Evolutionary conservation across 140 eudicot genomes (phyloP).

Genomic region (Cichorium intybus): DNA sequence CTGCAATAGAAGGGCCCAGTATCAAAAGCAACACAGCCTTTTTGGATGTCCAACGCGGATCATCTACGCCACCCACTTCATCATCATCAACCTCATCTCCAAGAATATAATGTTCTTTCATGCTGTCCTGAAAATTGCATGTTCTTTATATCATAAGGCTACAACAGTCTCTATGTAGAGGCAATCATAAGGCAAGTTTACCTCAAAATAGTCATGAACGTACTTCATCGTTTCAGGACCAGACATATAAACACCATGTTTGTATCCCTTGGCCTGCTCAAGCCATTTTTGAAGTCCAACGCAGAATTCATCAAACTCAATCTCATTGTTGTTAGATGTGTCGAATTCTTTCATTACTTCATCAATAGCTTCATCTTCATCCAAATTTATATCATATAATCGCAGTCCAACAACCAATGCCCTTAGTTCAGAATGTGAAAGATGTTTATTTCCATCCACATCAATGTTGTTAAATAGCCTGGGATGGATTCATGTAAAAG

Average conservation of each 20-base stretch:
- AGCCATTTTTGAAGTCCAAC: conserved; percentile 66
- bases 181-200: conserved; percentile 7
- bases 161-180: not conserved
- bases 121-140: conserved; percentile 55
- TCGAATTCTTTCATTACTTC: conserved; percentile 73
- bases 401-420: conserved; percentile 67
- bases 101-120: conserved; percentile 54
- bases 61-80: conserved; percentile 52
- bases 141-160: not conserved
- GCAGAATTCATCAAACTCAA: conserved; percentile 41
- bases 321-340: conserved; percentile 29
- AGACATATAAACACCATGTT: conserved; percentile 21
- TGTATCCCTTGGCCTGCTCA: conserved; percentile 43
- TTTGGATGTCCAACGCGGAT: conserved; percentile 44
- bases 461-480: conserved; percentile 67
- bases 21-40: conserved; percentile 56
- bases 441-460: conserved; percentile 28
- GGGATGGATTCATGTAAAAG: conserved; percentile 21
- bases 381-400: conserved; percentile 57
- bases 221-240: conserved; percentile 59
- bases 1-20: conserved; percentile 72
- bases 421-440: conserved; percentile 57
- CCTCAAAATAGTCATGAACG: conserved; percentile 63
- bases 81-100: conserved; percentile 61
- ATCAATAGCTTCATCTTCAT: conserved; percentile 52